phyloP scores from a whole-genome alignment of 768 basidiomycete genomes.

The Holtermannia corniformis region DNA sequence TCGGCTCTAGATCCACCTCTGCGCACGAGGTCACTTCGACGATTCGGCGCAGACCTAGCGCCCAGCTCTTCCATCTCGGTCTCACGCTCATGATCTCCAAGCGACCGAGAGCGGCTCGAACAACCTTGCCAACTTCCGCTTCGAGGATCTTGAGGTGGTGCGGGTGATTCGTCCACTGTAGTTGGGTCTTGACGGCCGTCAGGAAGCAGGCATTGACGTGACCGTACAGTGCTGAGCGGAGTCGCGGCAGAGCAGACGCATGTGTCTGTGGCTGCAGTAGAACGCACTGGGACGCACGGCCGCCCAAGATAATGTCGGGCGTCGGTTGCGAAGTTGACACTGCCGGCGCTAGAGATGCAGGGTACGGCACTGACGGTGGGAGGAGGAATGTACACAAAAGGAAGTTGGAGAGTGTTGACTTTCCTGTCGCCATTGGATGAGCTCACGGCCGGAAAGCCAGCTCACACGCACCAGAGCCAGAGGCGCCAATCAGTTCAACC shows the following conservation, averaged over 20 bases:
- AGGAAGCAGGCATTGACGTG: neutral
- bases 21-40: neutral
- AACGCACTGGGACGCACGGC: slow-evolving; percentile 9
- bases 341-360: neutral
- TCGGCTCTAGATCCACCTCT: neutral
- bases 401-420: slow-evolving; percentile 25
- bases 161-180: neutral
- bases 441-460: neutral
- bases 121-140: slow-evolving; percentile 3
- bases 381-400: slow-evolving; percentile 26
- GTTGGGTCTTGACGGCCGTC: no score
- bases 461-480: slow-evolving; percentile 28
- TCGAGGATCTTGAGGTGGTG: neutral
- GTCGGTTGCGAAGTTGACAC: neutral
- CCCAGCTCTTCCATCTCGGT: slow-evolving; percentile 17
- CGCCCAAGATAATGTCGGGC: slow-evolving; percentile 3
- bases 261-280: slow-evolving; percentile 12
- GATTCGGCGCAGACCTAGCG: slow-evolving; percentile 10
- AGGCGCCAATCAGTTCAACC: slow-evolving; percentile 23
- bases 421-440: slow-evolving; percentile 11
- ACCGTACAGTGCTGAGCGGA: neutral
- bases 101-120: slow-evolving; percentile 9
- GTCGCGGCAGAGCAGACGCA: slow-evolving; percentile 4
- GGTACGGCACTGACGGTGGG: slow-evolving; percentile 11
- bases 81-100: slow-evolving; percentile 17